These are phyloP conservation scores for Phytophthora constricta DNA, from an alignment of 352 stramenopile species.

Conservation along the genomic window DNA sequence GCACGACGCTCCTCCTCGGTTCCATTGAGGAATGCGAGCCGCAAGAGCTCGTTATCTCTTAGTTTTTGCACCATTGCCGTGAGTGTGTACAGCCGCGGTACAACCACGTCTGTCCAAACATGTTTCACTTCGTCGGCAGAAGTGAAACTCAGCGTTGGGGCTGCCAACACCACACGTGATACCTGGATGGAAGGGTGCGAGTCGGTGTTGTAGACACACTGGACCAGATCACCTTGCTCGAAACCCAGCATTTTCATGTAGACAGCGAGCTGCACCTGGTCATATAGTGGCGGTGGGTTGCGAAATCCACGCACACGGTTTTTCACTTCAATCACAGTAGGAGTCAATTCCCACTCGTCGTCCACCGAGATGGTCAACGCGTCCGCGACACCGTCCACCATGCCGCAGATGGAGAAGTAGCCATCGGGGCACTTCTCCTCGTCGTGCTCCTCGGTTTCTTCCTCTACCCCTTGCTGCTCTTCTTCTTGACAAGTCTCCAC, in stretches of 20 bases:
- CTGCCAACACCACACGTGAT: conserved; percentile 55
- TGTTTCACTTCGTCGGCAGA: conserved; percentile 21
- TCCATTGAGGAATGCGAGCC: conserved; percentile 71
- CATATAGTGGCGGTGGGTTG: conserved; percentile 65
- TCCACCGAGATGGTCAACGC: conserved; percentile 54
- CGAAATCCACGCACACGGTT: conserved; percentile 74
- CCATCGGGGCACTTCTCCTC: conserved; percentile 11
- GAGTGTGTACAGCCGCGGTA: conserved; percentile 69
- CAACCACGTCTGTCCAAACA: conserved; percentile 67
- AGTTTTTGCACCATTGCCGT: conserved; percentile 55
- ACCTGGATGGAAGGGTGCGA: conserved; percentile 52
- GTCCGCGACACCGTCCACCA: conserved; percentile 82
- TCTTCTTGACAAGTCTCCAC: too few species aligned
- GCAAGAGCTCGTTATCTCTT: conserved; percentile 53
- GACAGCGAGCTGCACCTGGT: conserved; percentile 80
- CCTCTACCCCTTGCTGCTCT: neutral
- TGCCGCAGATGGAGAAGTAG: conserved; percentile 81
- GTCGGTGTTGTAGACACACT: conserved; percentile 62
- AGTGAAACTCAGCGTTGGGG: conserved; percentile 46
- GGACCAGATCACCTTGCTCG: conserved; percentile 66
- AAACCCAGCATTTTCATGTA: conserved; percentile 86
- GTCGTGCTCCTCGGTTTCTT: conserved; percentile 1
- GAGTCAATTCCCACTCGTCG: conserved; percentile 67
- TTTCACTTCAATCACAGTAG: conserved; percentile 80
- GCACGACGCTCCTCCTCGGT: conserved; percentile 46